phyloP scores from a whole-genome alignment of 2,329 filamentous ascomycete species.

The Amauroascus niger region DNA sequence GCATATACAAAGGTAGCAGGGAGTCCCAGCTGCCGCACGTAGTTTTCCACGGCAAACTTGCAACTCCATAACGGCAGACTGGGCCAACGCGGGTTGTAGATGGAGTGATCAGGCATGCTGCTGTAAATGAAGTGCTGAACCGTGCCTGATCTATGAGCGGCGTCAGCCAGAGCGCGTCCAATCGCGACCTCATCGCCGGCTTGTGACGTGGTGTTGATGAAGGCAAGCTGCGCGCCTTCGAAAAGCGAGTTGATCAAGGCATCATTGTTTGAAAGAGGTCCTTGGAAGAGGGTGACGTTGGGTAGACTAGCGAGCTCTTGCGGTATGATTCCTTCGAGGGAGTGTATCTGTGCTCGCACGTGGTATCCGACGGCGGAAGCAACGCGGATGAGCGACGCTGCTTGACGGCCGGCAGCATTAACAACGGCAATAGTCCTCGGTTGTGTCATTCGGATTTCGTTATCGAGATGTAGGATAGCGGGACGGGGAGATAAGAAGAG shows the following conservation, averaged over 20 bases:
- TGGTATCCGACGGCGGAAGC: slow-evolving; percentile 87
- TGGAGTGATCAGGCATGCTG: slow-evolving; percentile 89
- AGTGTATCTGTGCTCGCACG: slow-evolving; percentile 84
- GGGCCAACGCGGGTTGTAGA: slow-evolving; percentile 67
- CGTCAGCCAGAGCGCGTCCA: slow-evolving; percentile 78
- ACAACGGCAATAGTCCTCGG: slow-evolving; percentile 77
- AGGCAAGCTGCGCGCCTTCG: slow-evolving; percentile 73
- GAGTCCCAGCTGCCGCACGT: slow-evolving; percentile 70
- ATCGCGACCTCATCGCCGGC: slow-evolving; percentile 80
- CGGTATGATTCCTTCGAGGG: slow-evolving; percentile 76
- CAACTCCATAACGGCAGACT: slow-evolving; percentile 81
- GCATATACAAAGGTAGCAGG: slow-evolving; percentile 91
- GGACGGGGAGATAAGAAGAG: neutral
- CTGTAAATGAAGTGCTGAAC: slow-evolving; percentile 93
- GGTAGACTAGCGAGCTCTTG: slow-evolving; percentile 73
- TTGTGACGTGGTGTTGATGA: slow-evolving; percentile 97
- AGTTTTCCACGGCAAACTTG: slow-evolving; percentile 88
- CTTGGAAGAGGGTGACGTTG: slow-evolving; percentile 65
- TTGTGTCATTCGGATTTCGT: slow-evolving; percentile 31
- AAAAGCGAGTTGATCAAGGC: slow-evolving; percentile 69
- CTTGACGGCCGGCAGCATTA: slow-evolving; percentile 91
- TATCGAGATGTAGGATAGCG: neutral
- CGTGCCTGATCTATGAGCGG: slow-evolving; percentile 65
- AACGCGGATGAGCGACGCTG: slow-evolving; percentile 87
- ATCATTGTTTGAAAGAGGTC: slow-evolving; percentile 60